Evolutionary conservation across 768 basidiomycete species (phyloP), one percentile per base, ranked within the genome.

Genomic region (Mycena maculata): DNA sequence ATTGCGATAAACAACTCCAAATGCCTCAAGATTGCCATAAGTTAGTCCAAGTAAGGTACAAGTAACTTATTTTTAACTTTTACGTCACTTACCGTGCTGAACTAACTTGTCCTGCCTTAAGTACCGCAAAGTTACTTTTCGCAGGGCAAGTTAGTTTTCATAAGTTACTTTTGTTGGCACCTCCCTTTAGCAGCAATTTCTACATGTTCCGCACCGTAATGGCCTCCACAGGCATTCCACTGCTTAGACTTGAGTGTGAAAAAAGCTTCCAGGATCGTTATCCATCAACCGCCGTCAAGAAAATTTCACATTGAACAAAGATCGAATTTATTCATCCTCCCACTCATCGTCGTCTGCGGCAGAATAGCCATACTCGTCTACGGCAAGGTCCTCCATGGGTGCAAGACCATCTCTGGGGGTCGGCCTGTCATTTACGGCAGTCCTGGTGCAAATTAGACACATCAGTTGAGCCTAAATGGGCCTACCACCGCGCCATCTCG

Each of bases 251-350:
- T 12, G 18, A 15, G 4, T 2, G n/a, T 1, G n/a, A 27, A 56
- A 28, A 18, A 27, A 16, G 11, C 18, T 56, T 42, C 8, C 28
- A 18, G 20, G 1, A 53, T 22, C 20, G 1, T 28, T 39, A 30
- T 30, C 41, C 42, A 22, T 42, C n/a, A 28, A 18, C 12, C 41
- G 6, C 41, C 11, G 6, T 10, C 8, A n/a, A 42, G 20, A 42
- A 42, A 42, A 42, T 13, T 12, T 12, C 23, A 42, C 30, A 53
- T 3, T 27, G 42, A 42, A 56, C 41, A 18, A 18, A 56, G 15
- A 56, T 42, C 6, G 28, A n/a, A n/a, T 25, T 56, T 39, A 41
- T 42, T 41, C 38, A 18, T 42, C 54, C 39, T 56, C 39, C 54
- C 54, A 56, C 11, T 56, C 39, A 8, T 4, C 54, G 9, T 56